Base-by-base conservation (phyloP, 176 grass and related monocot genomes). In the Hsuehochloa calcarea region DNA sequence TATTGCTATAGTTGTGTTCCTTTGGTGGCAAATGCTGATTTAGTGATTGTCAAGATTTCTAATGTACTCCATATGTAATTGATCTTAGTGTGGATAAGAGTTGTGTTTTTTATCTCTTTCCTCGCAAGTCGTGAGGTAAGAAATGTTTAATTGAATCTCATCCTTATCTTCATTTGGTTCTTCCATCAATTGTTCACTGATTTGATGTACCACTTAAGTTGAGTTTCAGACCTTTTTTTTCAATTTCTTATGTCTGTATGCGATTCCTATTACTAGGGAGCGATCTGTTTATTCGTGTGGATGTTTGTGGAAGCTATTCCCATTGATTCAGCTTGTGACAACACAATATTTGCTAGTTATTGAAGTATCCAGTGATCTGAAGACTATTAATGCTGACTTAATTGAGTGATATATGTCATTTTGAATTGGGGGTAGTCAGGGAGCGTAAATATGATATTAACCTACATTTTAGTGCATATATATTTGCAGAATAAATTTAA, bases 181-280 rank as follows among this genome's bases (percentile, higher is more conserved):
- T 51, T 80, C 22, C 15, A 52, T 65, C 6, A 44, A 70, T 20
- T 44, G 3, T 82, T 45, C 51, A 16, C 12, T 70, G 67, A 71
- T n/a, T 56, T 34, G 62, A 75, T 76, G 37, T 77, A 23, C 72
- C 62, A 56, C 16, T 13, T 77, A 44, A 29, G 49, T 68, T 68
- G 34, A 56, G n/a, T 38, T 68, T 29, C 37, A 41, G 19, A 10
- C 46, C 8, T 37, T 84, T 54, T 41, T 29, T 20, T 35, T 50
- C 66, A 72, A 4, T 72, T 86, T 68, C 11, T 77, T 3, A 41
- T 74, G 37, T 85, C n/a, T 85, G 37, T 51, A 40, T 55, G 47
- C 23, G 63, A 68, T 45, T 72, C 45, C 37, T 65, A 66, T 72
- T 81, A 23, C 43, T 31, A 73, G 49, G 68, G 27, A 65, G 29